phyloP scores from a whole-genome alignment of 768 basidiomycete species.

The Fistulinella prunicolor region DNA sequence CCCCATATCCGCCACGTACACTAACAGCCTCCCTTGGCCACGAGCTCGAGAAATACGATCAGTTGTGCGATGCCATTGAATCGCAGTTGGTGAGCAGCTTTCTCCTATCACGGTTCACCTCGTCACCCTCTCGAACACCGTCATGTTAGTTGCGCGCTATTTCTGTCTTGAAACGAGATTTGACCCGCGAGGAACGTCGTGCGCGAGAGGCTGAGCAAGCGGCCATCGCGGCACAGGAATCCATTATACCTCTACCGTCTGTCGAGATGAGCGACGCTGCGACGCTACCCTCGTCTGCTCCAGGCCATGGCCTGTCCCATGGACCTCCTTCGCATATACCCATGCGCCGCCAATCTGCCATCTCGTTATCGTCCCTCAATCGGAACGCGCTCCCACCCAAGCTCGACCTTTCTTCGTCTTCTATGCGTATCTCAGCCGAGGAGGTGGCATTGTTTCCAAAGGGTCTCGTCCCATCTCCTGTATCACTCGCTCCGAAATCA shows the following conservation, averaged over 20 bases:
- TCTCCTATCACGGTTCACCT: neutral
- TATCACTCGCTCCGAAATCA: constrained; percentile 78
- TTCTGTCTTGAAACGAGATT: constrained; percentile 66
- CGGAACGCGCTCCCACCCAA: constrained; percentile 69
- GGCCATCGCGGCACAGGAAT: constrained; percentile 34
- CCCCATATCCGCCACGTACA: constrained; percentile 60
- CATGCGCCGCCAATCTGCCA: constrained; percentile 66
- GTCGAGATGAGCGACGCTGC: constrained; percentile 17
- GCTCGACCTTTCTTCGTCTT: constrained; percentile 73
- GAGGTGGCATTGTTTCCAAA: constrained; percentile 57
- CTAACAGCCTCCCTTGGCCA: constrained; percentile 63
- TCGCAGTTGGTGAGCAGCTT: constrained; percentile 56
- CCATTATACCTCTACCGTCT: constrained; percentile 26
- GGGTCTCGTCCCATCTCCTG: constrained; percentile 67
- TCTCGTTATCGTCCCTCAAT: constrained; percentile 78
- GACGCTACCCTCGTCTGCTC: constrained; percentile 29
- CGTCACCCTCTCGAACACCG: neutral
- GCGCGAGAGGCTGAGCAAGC: constrained; percentile 43
- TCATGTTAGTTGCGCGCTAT: constrained; percentile 63
- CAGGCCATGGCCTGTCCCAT: constrained; percentile 35
- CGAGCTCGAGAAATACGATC: constrained; percentile 77
- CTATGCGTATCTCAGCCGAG: constrained; percentile 62
- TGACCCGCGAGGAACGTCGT: constrained; percentile 58
- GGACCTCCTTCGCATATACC: constrained; percentile 29
- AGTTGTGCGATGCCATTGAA: constrained; percentile 76